phyloP scores from a whole-genome alignment of 2,329 filamentous ascomycete genomes.

The Lasiodiplodia sp. region DNA sequence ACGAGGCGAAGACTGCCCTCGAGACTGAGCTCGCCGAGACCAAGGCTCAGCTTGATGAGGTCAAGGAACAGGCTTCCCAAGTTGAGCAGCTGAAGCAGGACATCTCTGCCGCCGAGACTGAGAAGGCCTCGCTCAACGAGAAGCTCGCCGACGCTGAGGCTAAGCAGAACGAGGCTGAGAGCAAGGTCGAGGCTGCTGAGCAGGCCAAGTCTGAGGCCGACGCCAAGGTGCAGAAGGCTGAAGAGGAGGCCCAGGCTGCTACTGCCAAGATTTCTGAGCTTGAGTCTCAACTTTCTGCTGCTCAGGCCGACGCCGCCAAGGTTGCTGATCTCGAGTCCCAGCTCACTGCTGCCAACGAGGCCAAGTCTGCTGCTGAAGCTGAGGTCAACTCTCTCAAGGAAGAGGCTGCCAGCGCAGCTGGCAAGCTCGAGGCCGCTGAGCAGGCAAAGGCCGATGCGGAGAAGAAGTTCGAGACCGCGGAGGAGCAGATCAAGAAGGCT shows the following conservation, averaged over 20 bases:
- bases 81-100: slow-evolving; percentile 21
- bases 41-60: slow-evolving; percentile 19
- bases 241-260: slow-evolving; percentile 33
- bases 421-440: slow-evolving; percentile 6
- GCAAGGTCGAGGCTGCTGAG: slow-evolving; percentile 22
- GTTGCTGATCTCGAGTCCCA: slow-evolving; percentile 24
- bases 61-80: slow-evolving; percentile 16
- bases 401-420: background rate
- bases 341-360: slow-evolving; percentile 16
- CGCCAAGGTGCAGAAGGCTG: slow-evolving; percentile 29
- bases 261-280: slow-evolving; percentile 39
- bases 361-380: slow-evolving; percentile 12
- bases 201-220: slow-evolving; percentile 9
- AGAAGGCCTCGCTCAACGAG: slow-evolving; percentile 29
- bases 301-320: slow-evolving; percentile 34
- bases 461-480: slow-evolving; percentile 22
- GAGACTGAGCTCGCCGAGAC: slow-evolving; percentile 9
- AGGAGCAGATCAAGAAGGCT: slow-evolving; percentile 38
- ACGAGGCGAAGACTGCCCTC: slow-evolving; percentile 17
- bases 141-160: slow-evolving; percentile 27
- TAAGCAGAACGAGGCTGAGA: slow-evolving; percentile 24
- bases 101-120: slow-evolving; percentile 12
- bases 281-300: slow-evolving; percentile 24
- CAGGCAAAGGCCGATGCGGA: slow-evolving; percentile 16
- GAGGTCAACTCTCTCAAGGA: slow-evolving; percentile 18